Base-by-base conservation (phyloP, 768 basidiomycete species). In the Trametes gibbosa region DNA sequence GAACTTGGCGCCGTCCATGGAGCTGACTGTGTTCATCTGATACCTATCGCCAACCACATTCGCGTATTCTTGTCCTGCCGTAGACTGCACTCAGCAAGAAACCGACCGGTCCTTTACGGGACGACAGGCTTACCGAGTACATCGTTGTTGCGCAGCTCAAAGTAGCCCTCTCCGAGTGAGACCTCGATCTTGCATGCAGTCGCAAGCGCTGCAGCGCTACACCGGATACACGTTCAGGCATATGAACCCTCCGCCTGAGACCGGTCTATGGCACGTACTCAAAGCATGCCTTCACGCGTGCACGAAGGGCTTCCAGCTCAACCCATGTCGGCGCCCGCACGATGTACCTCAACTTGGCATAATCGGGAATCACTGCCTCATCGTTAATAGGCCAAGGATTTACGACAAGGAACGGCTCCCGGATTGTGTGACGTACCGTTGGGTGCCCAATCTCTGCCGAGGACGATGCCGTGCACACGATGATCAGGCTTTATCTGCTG, bases 401-500 rank as follows among this genome's bases (percentile, higher is more conserved):
- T 17, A 9, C 10, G n/a, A 27, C 35, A 35, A 35, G 17, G 32
- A 23, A 12, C 12, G 29, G 3, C 16, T 13, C 8, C 19, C 32
- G 52, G 34, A 43, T 12, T 5, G 54, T 29, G 55, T 14, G 25
- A 66, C 79, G 59, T 65, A 88, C 90, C 84, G 68, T 93, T 93
- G 2, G 86, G 75, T 13, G 80, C 73, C 80, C 87, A 86, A 63
- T 87, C 76, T 34, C 80, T 80, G 32, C 90, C 90, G 63, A 84
- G 75, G 32, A 95, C 79, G 49, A 90, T 77, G 3, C 93, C 91
- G 66, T 93, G 88, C 7, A 94, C 77, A 23, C 93, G 86, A 63
- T 87, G 81, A 46, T 86, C 83, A 0, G 94, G 93, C 69, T 86
- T 85, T 59, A 93, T 84, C 74, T 96, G 94, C 71, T 96, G 94